phyloP scores from a whole-genome alignment of 2,329 filamentous ascomycete genomes.

The Penicillium frequentans region DNA sequence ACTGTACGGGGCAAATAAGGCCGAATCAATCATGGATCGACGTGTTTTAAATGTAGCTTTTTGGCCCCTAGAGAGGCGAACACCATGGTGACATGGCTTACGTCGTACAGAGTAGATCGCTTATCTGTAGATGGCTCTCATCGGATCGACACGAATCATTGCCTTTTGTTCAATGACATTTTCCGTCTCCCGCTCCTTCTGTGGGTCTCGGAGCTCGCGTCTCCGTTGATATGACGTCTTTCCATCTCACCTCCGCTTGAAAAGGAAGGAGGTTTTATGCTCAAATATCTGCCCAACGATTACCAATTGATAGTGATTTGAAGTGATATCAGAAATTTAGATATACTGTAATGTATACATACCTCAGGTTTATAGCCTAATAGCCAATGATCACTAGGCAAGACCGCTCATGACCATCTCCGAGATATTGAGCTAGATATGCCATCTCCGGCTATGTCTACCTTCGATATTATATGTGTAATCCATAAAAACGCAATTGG shows the following conservation, averaged over 20 bases:
- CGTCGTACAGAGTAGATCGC: neutral
- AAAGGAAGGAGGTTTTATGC: neutral
- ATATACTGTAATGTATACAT: neutral
- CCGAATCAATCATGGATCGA: neutral
- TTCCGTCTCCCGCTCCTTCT: neutral
- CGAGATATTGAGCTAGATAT: too few relatives aligned
- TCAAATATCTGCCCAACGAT: too few relatives aligned
- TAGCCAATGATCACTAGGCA: too few relatives aligned
- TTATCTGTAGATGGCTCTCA: neutral
- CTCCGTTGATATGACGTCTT: slow-evolving; percentile 1
- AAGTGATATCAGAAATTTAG: neutral
- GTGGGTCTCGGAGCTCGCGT: slow-evolving; percentile 1
- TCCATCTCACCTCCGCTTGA: neutral
- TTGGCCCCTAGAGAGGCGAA: neutral
- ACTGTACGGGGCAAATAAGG: neutral
- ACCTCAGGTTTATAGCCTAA: too few relatives aligned
- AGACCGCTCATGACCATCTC: too few relatives aligned
- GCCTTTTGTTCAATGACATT: neutral
- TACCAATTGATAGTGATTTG: too few relatives aligned
- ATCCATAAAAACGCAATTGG: too few relatives aligned
- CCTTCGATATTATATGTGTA: too few relatives aligned
- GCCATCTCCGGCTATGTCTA: too few relatives aligned
- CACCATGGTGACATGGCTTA: neutral
- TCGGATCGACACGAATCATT: neutral
- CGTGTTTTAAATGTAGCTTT: neutral